Evolutionary conservation across 345 rosid species (phyloP), one percentile per base, ranked within the genome.

Genomic region (Melastoma malabathricum): DNA sequence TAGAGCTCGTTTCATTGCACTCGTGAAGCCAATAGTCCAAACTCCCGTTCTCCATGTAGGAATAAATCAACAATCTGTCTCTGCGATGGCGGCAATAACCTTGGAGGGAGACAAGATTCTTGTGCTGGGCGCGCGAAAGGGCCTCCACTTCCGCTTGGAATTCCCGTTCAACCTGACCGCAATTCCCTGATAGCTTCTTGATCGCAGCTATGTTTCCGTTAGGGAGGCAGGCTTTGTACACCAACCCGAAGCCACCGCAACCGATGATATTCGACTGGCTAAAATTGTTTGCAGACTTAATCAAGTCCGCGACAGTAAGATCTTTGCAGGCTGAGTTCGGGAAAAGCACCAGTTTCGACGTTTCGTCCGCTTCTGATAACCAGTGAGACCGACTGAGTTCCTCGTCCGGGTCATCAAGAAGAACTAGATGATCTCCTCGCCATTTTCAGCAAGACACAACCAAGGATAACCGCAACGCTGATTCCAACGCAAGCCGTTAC

Each of bases 21-120:
- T 92, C 98, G 19, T 92, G 98, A 18, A 92, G 75, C 98, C 98
- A 92, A 47, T 87, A 92, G 57, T 92, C 98, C 71, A 92, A 73
- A 71, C 98, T 92, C 62, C 95, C 95, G 23, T 92, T 87, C 62
- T 87, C 96, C 98, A 92, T 87, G 75, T 84, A 92, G 2, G 96
- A 84, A 70, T 92, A 92, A 38, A 92, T 87, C 52, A 92, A 72
- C 22, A 92, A 55, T 47, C 95, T 55, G 58, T 80, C 87, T 25
- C 52, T 74, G 14, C 87, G 86, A 10, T 82, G 82, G 60, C 77
- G 71, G 54, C 95, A 84, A 41, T 92, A 92, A 31, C 98, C 98
- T 72, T 84, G 87, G 58, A 92, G 95, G 59, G 96, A 80, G 57
- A 92, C 98, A n/a, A 87, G 96, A 63, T 92, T 84, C 65, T 72